Conservation (phyloP, 106 monocot species). For the Hemerocallis citrina region DNA sequence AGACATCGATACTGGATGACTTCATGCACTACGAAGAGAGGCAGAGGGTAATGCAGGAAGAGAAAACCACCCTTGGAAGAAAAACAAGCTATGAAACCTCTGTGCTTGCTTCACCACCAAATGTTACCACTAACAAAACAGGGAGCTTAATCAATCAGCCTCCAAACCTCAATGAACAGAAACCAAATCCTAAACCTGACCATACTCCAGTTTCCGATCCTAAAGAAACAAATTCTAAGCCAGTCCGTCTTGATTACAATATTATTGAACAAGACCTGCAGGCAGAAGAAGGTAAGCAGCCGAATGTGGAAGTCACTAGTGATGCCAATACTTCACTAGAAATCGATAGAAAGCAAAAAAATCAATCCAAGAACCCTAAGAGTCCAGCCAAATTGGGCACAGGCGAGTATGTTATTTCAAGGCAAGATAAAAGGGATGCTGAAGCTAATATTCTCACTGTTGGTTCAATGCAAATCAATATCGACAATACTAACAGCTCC, state of each 20-base stretch:
- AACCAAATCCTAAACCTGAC: not conserved
- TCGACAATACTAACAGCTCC: conserved; percentile 1
- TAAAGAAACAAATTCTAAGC: not conserved
- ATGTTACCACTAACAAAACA: conserved; percentile 9
- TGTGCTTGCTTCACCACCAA: conserved; percentile 2
- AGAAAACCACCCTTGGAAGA: conserved; percentile 29
- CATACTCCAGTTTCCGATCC: not conserved
- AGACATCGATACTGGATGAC: conserved; percentile 60
- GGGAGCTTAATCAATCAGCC: not conserved
- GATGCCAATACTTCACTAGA: not conserved
- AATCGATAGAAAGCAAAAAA: not conserved
- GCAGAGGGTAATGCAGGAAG: conserved; percentile 53
- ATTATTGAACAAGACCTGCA: no score
- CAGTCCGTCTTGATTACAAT: not conserved
- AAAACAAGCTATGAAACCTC: conserved; percentile 9
- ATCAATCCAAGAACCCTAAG: not conserved
- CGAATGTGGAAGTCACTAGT: not conserved
- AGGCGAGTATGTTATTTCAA: not conserved
- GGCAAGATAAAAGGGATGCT: not conserved
- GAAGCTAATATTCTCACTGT: not conserved
- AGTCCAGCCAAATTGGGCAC: not conserved
- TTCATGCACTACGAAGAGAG: conserved; percentile 47
- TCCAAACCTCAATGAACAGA: not conserved
- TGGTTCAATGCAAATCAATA: conserved; percentile 2
- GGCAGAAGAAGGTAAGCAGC: not conserved